Evolutionary conservation across 495 filamentous ascomycete genomes (phyloP).

Genomic region (Oleoguttula mirabilis): DNA sequence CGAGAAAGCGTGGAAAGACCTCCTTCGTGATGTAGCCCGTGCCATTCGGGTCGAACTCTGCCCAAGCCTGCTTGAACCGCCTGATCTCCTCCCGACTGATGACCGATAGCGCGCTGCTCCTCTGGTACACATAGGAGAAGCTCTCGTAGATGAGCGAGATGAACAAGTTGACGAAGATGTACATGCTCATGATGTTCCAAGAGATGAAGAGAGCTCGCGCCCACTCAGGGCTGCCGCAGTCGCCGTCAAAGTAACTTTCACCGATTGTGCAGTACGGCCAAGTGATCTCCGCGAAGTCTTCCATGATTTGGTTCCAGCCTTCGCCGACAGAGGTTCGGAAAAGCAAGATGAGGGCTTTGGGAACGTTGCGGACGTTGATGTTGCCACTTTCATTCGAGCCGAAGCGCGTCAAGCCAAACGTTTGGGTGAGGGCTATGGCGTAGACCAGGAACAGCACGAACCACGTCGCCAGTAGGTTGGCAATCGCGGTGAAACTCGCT

Average conservation of each 20-base stretch:
- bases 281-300: conserved; percentile 73
- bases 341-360: conserved; percentile 83
- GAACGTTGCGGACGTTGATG: conserved; percentile 85
- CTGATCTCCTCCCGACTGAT: conserved; percentile 86
- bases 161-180: conserved; percentile 97
- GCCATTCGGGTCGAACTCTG: conserved; percentile 81
- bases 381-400: conserved; percentile 60
- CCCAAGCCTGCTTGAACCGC: conserved; percentile 97
- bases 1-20: conserved; percentile 75
- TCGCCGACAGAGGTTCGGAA: conserved; percentile 89
- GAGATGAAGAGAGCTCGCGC: conserved; percentile 78
- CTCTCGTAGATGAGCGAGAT: conserved; percentile 98
- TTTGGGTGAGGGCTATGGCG: conserved; percentile 91
- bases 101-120: conserved; percentile 71
- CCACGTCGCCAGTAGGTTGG: conserved; percentile 92
- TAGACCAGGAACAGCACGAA: conserved; percentile 92
- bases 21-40: conserved; percentile 88
- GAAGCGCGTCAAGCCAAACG: conserved; percentile 90
- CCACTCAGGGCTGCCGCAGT: conserved; percentile 85
- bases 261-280: conserved; percentile 63
- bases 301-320: conserved; percentile 94
- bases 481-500: conserved; percentile 81
- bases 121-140: conserved; percentile 98
- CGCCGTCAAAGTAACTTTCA: conserved; percentile 61
- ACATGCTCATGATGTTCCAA: conserved; percentile 99